A percentile compares a stretch with the other conserved stretches of the same genome.
These are phyloP conservation scores for Ceratobasidium sp. DNA, from an alignment of 1,284 basidiomycete genomes.

Conservation along the genomic window DNA sequence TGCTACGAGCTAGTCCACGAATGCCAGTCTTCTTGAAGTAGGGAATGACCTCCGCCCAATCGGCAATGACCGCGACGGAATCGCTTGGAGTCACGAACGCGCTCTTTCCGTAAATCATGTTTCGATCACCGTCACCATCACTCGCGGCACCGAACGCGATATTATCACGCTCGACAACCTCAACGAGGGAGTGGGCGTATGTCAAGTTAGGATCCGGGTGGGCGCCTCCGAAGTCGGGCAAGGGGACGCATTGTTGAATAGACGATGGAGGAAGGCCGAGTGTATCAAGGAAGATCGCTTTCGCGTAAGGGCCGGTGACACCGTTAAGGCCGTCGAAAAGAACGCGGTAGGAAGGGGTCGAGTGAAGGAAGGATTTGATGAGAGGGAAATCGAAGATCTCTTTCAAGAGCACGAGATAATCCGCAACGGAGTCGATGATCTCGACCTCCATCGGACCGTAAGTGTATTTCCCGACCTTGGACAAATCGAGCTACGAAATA, in stretches of 20 bases:
- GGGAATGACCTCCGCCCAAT: constrained; percentile 95
- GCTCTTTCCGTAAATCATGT: constrained; percentile 99
- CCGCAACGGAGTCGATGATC: constrained; percentile 94
- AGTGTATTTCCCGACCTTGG: constrained; percentile 82
- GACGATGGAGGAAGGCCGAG: constrained; percentile 86
- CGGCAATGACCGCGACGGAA: constrained; percentile 98
- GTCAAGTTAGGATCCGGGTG: constrained; percentile 99
- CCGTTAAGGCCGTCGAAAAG: constrained; percentile 98
- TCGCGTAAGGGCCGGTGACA: constrained; percentile 97
- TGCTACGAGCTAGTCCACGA: constrained; percentile 94
- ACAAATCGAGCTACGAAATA: constrained; percentile 79
- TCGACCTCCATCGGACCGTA: constrained; percentile 89
- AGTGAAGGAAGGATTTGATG: constrained; percentile 91
- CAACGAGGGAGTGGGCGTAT: constrained; percentile 95
- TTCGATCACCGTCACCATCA: constrained; percentile 97
- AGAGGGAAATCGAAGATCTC: constrained; percentile 95
- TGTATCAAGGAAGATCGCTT: constrained; percentile 86
- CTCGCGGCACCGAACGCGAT: constrained; percentile 97
- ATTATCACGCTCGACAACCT: constrained; percentile 87
- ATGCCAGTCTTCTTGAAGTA: constrained; percentile 95
- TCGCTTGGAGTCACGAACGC: constrained; percentile 99
- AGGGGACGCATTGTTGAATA: constrained; percentile 91
- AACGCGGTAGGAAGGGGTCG: constrained; percentile 79
- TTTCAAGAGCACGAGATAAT: constrained; percentile 89
- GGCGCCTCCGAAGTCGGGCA: constrained; percentile 95